Percentiles rank a stretch among this genome's conserved stretches.
phyloP scores from a whole-genome alignment of 1,284 basidiomycete genomes.

The Xerocomus nothofagi region DNA sequence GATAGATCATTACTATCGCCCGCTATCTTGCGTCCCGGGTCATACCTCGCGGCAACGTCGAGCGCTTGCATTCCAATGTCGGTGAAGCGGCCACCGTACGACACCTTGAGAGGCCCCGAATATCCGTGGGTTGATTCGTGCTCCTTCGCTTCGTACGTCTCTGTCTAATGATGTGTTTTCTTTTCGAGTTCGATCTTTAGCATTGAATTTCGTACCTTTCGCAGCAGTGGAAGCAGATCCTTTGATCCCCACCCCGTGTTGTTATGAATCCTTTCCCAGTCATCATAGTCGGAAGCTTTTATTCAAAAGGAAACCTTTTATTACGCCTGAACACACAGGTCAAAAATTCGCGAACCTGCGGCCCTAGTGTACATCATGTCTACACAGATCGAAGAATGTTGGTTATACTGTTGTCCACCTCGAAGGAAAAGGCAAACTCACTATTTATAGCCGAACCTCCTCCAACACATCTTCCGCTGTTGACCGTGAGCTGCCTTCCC shows the following conservation, averaged over 20 bases:
- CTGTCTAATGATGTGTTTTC: conserved; percentile 14
- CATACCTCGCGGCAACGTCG: conserved; percentile 29
- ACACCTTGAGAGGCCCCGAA: conserved; percentile 36
- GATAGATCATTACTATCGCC: conserved; percentile 32
- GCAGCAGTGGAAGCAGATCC: conserved; percentile 48
- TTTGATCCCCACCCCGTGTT: conserved; percentile 56
- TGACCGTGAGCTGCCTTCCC: conserved; percentile 44
- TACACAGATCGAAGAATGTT: conserved; percentile 24
- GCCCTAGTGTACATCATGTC: conserved; percentile 56
- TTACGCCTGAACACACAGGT: not conserved
- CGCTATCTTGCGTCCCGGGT: conserved; percentile 24
- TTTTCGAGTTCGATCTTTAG: not conserved
- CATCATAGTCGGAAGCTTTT: conserved; percentile 55
- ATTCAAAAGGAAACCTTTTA: not conserved
- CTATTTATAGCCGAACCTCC: conserved; percentile 62
- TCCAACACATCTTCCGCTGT: conserved; percentile 52
- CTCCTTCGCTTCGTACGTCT: conserved; percentile 28
- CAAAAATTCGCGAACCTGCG: conserved; percentile 12
- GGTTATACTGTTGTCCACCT: not conserved
- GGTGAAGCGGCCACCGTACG: conserved; percentile 27
- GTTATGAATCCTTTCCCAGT: conserved; percentile 46
- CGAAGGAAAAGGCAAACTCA: conserved; percentile 28
- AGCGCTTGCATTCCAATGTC: conserved; percentile 32
- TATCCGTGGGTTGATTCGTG: conserved; percentile 28
- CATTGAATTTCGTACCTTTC: conserved; percentile 38